Evolutionary conservation across 768 basidiomycete species (phyloP).

Genomic region (Auricularia auricula-judae): DNA sequence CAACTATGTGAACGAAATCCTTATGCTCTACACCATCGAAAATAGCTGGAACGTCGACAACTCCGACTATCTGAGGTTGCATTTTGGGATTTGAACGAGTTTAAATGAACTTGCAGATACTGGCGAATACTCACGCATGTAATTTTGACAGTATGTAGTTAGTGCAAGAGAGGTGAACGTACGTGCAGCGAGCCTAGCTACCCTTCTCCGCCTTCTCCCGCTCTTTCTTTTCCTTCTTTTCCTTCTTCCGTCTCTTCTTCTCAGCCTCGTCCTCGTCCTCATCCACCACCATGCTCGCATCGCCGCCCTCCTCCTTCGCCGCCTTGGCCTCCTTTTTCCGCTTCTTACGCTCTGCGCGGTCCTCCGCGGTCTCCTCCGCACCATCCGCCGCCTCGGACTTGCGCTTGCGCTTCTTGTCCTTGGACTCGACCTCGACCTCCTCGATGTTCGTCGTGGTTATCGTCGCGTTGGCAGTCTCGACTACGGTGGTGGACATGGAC

Average conservation of each 20-base stretch:
- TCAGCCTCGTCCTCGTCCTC: slow-evolving; percentile 35
- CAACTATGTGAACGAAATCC: no score
- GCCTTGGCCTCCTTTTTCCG: slow-evolving; percentile 36
- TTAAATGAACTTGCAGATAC: no score
- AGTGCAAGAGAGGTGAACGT: no score
- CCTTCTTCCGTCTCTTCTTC: slow-evolving; percentile 35
- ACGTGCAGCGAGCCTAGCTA: slow-evolving; percentile 1
- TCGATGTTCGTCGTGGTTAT: slow-evolving; percentile 2
- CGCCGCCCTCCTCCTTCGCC: slow-evolving; percentile 34
- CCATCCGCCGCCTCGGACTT: slow-evolving; percentile 14
- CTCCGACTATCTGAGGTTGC: no score
- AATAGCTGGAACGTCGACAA: no score
- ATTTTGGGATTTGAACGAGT: no score
- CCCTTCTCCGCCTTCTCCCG: slow-evolving; percentile 15
- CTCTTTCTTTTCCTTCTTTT: slow-evolving; percentile 34
- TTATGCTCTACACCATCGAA: no score
- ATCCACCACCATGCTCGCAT: slow-evolving; percentile 30
- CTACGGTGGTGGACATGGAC: slow-evolving; percentile 15
- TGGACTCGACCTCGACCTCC: slow-evolving; percentile 23
- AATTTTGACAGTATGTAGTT: no score
- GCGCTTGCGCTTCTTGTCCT: slow-evolving; percentile 81
- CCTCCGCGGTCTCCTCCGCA: slow-evolving; percentile 10
- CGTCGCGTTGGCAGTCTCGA: neutral
- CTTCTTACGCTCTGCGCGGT: slow-evolving; percentile 12
- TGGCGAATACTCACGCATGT: no score